Evolutionary conservation across 148 eudicot genomes (phyloP).

Genomic region (Chenopodium berlandieri): DNA sequence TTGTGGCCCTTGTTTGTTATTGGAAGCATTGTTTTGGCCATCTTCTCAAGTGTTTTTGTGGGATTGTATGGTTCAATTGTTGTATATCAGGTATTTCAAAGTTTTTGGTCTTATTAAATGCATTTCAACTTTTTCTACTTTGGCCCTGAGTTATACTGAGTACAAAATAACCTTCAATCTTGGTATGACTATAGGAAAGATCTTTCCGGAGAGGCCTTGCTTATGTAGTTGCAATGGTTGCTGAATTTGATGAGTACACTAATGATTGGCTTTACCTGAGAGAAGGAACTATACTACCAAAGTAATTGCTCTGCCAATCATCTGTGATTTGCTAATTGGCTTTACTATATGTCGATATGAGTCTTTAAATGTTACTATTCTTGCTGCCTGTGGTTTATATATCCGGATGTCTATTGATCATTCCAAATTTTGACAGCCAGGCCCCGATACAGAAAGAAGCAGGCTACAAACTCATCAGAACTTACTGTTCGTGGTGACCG

Average conservation of each 20-base stretch:
- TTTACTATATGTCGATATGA: constrained; percentile 4
- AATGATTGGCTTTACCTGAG: constrained; percentile 94
- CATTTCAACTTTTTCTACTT: not conserved
- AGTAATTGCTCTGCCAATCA: constrained; percentile 45
- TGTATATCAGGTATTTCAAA: constrained; percentile 68
- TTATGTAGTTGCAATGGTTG: constrained; percentile 83
- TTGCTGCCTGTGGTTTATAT: not conserved
- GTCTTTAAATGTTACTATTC: not conserved
- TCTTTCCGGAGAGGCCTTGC: constrained; percentile 78
- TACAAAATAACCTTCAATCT: not conserved
- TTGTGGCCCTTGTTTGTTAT: constrained; percentile 86
- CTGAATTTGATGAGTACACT: constrained; percentile 96
- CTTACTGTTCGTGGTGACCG: constrained; percentile 35
- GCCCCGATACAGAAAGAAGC: constrained; percentile 77
- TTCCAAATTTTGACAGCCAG: constrained; percentile 36
- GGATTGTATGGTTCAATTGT: constrained; percentile 76
- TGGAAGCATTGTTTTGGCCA: constrained; percentile 57
- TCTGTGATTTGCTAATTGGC: constrained; percentile 13
- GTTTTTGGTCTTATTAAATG: not conserved
- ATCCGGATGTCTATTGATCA: constrained; percentile 4
- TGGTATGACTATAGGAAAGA: constrained; percentile 60
- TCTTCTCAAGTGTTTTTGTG: constrained; percentile 71
- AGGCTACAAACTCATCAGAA: constrained; percentile 46
- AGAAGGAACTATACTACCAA: constrained; percentile 89
- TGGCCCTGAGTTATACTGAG: not conserved